Evolutionary conservation across 75 land plant species (phyloP), one percentile per base, ranked within the genome.

Genomic region (Pinus tabuliformis): DNA sequence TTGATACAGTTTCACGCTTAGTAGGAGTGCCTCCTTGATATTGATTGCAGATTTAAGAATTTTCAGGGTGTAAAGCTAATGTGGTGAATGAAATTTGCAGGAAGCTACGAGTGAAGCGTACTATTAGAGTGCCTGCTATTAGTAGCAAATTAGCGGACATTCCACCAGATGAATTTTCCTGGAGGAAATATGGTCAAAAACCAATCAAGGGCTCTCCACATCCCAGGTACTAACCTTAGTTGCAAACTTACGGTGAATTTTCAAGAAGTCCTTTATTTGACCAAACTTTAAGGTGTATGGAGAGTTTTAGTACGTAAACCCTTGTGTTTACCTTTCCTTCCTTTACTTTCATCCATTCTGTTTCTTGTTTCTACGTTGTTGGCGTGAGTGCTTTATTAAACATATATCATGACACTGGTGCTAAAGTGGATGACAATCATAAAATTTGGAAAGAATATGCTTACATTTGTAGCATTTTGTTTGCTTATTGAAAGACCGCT

Each of bases 201-300:
- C 96, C 96, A 21, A 93, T 93, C 81, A 94, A 94, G 61, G 97
- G 97, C 20, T 94, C 97, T 57, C 97, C 97, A 4, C 90, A 94
- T 78, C 97, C 97, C 70, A 87, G 96, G 96, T 93, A 57, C 20
- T 60, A 36, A 77, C 49, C 56, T 42, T 39, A 20, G 42, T 21
- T 28, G 45, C 54, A 22, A 62, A 61, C 7, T 36, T 77, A 18
- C 4, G 18, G 78, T 30, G 71, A 45, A 52, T 14, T 22, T 49
- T 12, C 26, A 18, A 58, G 36, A 75, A 16, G 17, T 30, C 52
- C 16, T 17, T 7, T 17, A 42, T 21, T 42, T 68, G 12, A n/a
- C 20, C 6, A 68, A 22, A 17, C 20, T 39, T 68, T 22, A 42
- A 64, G 16, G 6, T 64, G 33, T 64, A 30, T 30, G 16, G 6